Conservation (phyloP, 805 yeast species). For the Monosporozyma siamensis region DNA sequence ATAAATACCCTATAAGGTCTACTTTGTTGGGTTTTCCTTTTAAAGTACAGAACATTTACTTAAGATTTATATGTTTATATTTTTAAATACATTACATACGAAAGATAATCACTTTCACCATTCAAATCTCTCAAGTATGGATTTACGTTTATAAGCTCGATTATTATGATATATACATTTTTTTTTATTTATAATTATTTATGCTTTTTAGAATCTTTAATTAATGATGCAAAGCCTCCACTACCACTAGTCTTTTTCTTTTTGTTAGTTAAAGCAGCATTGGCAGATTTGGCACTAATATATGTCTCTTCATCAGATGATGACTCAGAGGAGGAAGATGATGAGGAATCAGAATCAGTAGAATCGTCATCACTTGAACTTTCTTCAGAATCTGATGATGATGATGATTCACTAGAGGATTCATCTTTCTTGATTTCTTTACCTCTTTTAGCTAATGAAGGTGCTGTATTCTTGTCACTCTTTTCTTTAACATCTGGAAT, state of each 20-base stretch:
- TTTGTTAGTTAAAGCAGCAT: constrained; percentile 32
- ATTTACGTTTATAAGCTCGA: no score
- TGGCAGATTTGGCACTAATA: constrained; percentile 39
- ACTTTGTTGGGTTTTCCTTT: no score
- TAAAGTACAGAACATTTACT: no score
- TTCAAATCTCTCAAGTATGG: neutral
- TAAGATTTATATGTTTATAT: neutral
- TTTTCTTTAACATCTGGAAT: constrained; percentile 58
- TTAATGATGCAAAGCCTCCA: constrained; percentile 38
- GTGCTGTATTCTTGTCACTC: neutral
- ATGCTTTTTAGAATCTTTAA: constrained; percentile 37
- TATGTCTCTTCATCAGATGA: constrained; percentile 28
- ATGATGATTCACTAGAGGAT: constrained; percentile 6
- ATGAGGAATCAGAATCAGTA: constrained; percentile 5
- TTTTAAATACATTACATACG: neutral
- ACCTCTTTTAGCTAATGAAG: constrained; percentile 1
- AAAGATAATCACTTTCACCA: neutral
- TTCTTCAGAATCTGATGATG: constrained; percentile 7
- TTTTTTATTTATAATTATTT: constrained; percentile 5
- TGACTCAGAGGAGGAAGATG: constrained; percentile 19
- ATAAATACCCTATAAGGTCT: no score
- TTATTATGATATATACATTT: neutral
- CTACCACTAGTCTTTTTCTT: constrained; percentile 26
- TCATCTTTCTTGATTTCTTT: constrained; percentile 1
- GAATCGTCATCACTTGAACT: neutral